Evolutionary conservation across 1,284 basidiomycete species (phyloP).

Genomic region (Leccinum ponderosum): DNA sequence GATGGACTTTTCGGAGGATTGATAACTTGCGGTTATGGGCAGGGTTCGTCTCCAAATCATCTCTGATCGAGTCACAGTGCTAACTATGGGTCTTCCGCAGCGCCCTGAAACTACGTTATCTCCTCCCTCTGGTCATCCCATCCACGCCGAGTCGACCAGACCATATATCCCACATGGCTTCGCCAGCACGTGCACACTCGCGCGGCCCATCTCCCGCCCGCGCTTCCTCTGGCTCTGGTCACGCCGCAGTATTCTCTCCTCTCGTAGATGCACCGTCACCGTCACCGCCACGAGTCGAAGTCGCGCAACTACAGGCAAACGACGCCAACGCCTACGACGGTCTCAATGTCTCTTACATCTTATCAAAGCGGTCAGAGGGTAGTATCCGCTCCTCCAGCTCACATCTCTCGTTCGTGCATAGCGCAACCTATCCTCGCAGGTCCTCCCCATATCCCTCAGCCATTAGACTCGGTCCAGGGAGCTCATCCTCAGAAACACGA

Average conservation of each 20-base stretch:
- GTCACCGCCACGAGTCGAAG: constrained; percentile 8
- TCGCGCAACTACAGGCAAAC: constrained; percentile 22
- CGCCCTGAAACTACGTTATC: constrained; percentile 79
- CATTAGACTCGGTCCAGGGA: constrained; percentile 44
- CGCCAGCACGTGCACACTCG: constrained; percentile 18
- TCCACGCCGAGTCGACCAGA: constrained; percentile 35
- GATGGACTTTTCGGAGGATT: constrained; percentile 81
- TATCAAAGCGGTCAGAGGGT: constrained; percentile 33
- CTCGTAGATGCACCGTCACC: constrained; percentile 13
- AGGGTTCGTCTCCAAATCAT: constrained; percentile 52
- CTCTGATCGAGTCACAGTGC: not conserved
- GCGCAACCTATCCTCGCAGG: constrained; percentile 8
- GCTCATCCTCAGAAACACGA: constrained; percentile 50
- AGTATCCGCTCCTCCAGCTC: constrained; percentile 35
- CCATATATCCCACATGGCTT: constrained; percentile 26
- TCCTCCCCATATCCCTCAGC: constrained; percentile 19
- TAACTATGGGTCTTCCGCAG: constrained; percentile 40
- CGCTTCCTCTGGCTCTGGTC: constrained; percentile 12
- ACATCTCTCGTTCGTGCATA: constrained; percentile 39
- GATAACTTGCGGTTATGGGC: constrained; percentile 84
- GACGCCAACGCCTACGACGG: constrained; percentile 35
- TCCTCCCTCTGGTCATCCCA: constrained; percentile 64
- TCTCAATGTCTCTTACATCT: constrained; percentile 46
- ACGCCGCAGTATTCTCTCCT: not conserved
- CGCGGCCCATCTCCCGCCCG: constrained; percentile 30